Conservation (phyloP, 2,329 filamentous ascomycete species). For the Fusarium redolens region DNA sequence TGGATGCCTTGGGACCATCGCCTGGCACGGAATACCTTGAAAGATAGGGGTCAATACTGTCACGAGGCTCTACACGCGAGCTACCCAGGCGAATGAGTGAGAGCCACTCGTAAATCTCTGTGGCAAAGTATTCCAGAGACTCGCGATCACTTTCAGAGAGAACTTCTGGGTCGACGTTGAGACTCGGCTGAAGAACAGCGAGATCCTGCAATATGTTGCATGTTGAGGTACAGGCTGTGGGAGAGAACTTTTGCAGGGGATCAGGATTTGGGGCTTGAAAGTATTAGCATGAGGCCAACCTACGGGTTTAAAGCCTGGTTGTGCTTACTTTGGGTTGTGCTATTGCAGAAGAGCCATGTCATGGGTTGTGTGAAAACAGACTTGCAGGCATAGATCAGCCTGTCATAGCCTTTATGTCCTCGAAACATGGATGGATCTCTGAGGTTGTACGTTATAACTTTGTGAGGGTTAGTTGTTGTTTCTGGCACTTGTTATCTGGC, state of each 20-base stretch:
- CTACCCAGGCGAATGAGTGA: conserved; percentile 74
- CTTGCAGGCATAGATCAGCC: conserved; percentile 80
- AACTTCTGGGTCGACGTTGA: conserved; percentile 41
- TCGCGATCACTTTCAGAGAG: conserved; percentile 54
- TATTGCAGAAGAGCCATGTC: conserved; percentile 83
- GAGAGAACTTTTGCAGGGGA: conserved; percentile 59
- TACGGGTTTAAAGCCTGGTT: not conserved
- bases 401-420: conserved; percentile 85
- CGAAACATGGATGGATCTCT: conserved; percentile 79
- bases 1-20: conserved; percentile 41
- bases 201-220: conserved; percentile 32
- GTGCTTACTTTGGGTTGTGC: conserved; percentile 50
- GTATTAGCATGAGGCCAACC: conserved; percentile 37
- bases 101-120: conserved; percentile 79
- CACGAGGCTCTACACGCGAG: conserved; percentile 67
- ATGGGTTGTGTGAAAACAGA: conserved; percentile 76
- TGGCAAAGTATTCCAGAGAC: conserved; percentile 71
- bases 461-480: conserved; percentile 40
- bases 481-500: not conserved
- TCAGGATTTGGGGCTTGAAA: conserved; percentile 60
- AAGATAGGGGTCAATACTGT: conserved; percentile 75
- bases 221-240: conserved; percentile 55
- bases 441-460: conserved; percentile 83
- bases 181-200: conserved; percentile 37
- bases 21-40: conserved; percentile 73